Evolutionary conservation across 352 stramenopile genomes (phyloP), one percentile per base, ranked within the genome.

Genomic region (Phytopythium chamaehyphon): DNA sequence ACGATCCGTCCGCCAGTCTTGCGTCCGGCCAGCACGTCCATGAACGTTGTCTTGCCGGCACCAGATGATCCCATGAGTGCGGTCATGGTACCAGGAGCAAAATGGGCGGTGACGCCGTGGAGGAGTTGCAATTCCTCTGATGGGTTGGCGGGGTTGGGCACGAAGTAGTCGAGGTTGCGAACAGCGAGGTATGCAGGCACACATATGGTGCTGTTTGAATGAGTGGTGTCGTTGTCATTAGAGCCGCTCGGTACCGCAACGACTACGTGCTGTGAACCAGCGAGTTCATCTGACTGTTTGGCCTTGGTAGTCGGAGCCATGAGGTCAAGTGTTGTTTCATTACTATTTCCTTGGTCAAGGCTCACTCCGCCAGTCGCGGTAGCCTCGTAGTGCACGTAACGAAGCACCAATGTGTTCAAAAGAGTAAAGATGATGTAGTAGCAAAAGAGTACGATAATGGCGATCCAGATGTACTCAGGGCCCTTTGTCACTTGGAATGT

Each of bases 51-150:
- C 38, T 83, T 83, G 18, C 72, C 72, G 2, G 76, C 78, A n/a
- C 78, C 78, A n/a, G 45, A 78, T 0, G 73, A 70, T 6, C 78
- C 78, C 77, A 90, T 90, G 3, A 90, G 58, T 18, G 78, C 77
- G 1, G 73, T 83, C 67, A 89, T 74, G 0, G 54, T 73, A 5
- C 62, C 70, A 8, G 70, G 70, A 9, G 45, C 47, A 40, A 81
- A 80, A 37, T 59, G 53, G 4, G 69, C 72, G 7, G 53, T 80
- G 1, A 83, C 54, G 3, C 64, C 60, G n/a, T 66, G 45, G 12
- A 83, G 51, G 16, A 83, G 56, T 38, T 76, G 60, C 36, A 62
- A 19, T 18, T 75, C 66, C 4, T 51, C 47, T 2, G 9, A 5
- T 19, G 61, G 47, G 4, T 57, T 72, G 9, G 50, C 61, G 2